Percentiles rank a stretch among this genome's conserved stretches.
Conservation (phyloP, 106 monocot genomes). For the Phalaenopsis equestris region DNA sequence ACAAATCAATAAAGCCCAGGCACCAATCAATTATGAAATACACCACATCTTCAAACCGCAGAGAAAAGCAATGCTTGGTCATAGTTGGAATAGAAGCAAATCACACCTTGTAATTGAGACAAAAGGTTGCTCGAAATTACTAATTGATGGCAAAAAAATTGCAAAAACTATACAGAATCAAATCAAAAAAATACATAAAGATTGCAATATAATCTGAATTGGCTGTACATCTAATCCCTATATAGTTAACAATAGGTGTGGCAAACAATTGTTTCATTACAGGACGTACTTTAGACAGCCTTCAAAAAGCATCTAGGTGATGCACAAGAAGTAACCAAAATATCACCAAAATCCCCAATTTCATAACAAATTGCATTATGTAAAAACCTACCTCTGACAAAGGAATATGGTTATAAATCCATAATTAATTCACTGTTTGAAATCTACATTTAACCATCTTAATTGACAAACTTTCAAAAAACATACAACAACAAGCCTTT, state of each 20-base stretch:
- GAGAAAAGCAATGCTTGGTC: not conserved
- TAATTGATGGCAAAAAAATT: no score
- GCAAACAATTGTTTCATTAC: not conserved
- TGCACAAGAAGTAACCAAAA: not conserved
- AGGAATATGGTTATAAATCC: not conserved
- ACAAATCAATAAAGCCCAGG: not conserved
- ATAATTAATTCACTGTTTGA: not conserved
- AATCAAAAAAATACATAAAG: not conserved
- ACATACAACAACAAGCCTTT: not conserved
- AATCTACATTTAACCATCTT: not conserved
- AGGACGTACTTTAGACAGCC: not conserved
- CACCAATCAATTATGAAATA: not conserved
- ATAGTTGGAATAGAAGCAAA: not conserved
- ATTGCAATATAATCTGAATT: not conserved
- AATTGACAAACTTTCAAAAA: not conserved
- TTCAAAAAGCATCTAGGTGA: not conserved
- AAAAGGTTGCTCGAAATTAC: not conserved
- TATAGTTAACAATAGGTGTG: not conserved
- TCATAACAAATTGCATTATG: not conserved
- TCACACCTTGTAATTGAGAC: not conserved
- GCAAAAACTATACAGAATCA: not conserved
- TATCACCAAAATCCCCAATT: not conserved
- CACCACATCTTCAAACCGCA: not conserved
- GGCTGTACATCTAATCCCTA: not conserved
- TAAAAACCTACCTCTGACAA: not conserved